A percentile compares a stretch with the other conserved stretches of the same genome.
phyloP scores from a whole-genome alignment of 2,329 filamentous ascomycete species.

The Pleurostoma richardsiae region DNA sequence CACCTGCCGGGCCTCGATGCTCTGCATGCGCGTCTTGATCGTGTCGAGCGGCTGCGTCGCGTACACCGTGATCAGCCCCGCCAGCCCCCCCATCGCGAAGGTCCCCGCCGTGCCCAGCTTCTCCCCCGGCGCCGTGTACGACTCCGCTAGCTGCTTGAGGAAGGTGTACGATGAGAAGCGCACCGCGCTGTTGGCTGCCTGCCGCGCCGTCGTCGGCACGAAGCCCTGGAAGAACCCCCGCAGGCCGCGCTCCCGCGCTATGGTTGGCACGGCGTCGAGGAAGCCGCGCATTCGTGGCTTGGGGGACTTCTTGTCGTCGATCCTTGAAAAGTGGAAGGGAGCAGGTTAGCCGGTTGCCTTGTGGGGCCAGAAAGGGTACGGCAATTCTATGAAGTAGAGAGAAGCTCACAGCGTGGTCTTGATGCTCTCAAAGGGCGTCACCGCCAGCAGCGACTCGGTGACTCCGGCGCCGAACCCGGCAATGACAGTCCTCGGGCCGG shows the following conservation, averaged over 20 bases:
- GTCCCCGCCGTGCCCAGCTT: constrained; percentile 85
- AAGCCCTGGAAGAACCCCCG: constrained; percentile 97
- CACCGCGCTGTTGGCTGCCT: constrained; percentile 90
- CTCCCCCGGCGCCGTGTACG: constrained; percentile 89
- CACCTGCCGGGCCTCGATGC: constrained; percentile 71
- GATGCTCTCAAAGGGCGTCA: constrained; percentile 96
- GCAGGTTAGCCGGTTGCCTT: not conserved
- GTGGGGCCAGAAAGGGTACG: not conserved
- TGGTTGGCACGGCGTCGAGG: constrained; percentile 81
- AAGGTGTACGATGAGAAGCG: constrained; percentile 89
- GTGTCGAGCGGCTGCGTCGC: constrained; percentile 77
- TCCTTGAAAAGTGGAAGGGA: constrained; percentile 49
- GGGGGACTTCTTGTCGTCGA: constrained; percentile 85
- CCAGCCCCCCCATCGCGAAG: constrained; percentile 84
- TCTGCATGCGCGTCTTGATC: constrained; percentile 97
- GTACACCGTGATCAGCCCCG: constrained; percentile 86
- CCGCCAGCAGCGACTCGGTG: constrained; percentile 87
- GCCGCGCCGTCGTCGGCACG: constrained; percentile 86
- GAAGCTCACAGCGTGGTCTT: constrained; percentile 78
- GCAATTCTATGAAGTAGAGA: not conserved
- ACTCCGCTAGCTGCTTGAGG: constrained; percentile 84
- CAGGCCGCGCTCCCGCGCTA: constrained; percentile 80
- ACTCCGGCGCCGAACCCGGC: constrained; percentile 93
- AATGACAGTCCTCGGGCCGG: constrained; percentile 83
- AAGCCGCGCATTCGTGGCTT: constrained; percentile 89